A percentile compares a stretch with the other conserved stretches of the same genome.
Conservation (phyloP, 495 filamentous ascomycete genomes). For the Staphylotrichum longicolle region DNA sequence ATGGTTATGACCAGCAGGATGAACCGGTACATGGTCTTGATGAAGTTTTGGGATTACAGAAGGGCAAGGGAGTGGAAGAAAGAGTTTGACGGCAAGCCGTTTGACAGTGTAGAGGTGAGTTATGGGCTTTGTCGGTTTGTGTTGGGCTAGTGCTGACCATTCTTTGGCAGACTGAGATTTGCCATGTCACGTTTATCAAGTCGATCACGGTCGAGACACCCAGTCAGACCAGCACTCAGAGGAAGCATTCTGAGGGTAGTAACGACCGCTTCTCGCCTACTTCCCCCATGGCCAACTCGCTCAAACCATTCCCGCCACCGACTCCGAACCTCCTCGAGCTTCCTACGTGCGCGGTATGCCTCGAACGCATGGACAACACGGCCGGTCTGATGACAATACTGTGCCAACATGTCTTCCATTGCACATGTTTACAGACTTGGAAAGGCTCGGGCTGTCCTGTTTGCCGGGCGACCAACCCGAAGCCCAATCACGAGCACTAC, state of each 20-base stretch:
- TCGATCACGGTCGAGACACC: constrained; percentile 66
- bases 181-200: constrained; percentile 94
- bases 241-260: constrained; percentile 61
- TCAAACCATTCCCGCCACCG: constrained; percentile 86
- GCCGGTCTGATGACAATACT: constrained; percentile 91
- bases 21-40: constrained; percentile 94
- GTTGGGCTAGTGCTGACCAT: constrained; percentile 18
- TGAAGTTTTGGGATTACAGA: constrained; percentile 82
- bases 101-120: constrained; percentile 88
- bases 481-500: constrained; percentile 28
- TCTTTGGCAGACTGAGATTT: constrained; percentile 76
- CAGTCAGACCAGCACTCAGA: constrained; percentile 41
- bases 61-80: constrained; percentile 76
- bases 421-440: constrained; percentile 95
- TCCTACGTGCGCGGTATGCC: constrained; percentile 92
- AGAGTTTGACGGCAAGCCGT: constrained; percentile 91
- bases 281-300: constrained; percentile 49
- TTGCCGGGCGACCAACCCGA: constrained; percentile 75
- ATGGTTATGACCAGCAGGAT: constrained; percentile 87
- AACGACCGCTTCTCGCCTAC: constrained; percentile 64
- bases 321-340: constrained; percentile 87
- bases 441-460: constrained; percentile 90
- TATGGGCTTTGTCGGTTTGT: not conserved
- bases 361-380: constrained; percentile 98
- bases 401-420: constrained; percentile 98